Conservation (phyloP, 495 filamentous ascomycete species). For the Pseudevernia furfuracea region DNA sequence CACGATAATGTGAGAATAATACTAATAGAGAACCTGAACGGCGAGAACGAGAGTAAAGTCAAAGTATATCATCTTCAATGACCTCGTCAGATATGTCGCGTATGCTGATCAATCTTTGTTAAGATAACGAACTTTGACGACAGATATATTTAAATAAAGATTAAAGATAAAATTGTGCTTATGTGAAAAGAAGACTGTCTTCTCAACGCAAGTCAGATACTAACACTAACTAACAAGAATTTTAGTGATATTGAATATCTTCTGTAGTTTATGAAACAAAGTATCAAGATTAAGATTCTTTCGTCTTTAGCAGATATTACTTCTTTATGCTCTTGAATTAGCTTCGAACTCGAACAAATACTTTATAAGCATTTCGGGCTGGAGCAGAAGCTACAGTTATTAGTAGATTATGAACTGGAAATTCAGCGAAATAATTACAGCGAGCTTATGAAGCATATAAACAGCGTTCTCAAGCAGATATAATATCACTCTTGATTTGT, state of each 20-base stretch:
- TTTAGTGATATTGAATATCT: not conserved
- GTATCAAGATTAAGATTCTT: not conserved
- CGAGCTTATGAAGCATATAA: not conserved
- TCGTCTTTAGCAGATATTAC: not conserved
- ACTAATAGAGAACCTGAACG: not conserved
- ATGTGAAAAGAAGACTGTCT: conserved; percentile 1
- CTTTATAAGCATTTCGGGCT: conserved; percentile 6
- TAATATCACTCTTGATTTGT: not conserved
- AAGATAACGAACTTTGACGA: not conserved
- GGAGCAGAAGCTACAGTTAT: not conserved
- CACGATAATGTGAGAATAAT: not conserved
- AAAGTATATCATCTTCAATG: conserved; percentile 3
- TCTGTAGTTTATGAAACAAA: not conserved
- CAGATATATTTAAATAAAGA: conserved; percentile 1
- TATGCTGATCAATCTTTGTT: not conserved
- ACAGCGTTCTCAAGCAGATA: not conserved
- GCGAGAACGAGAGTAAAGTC: not conserved
- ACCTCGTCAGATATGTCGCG: not conserved
- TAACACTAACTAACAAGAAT: not conserved
- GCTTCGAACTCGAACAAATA: not conserved
- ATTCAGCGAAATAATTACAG: not conserved
- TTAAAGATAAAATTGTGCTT: not conserved
- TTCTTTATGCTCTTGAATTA: not conserved
- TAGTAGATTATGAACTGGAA: not conserved
- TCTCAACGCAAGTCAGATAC: not conserved